These are phyloP conservation scores for Aspergillus bridgeri DNA, from an alignment of 495 filamentous ascomycete genomes.

Conservation along the genomic window DNA sequence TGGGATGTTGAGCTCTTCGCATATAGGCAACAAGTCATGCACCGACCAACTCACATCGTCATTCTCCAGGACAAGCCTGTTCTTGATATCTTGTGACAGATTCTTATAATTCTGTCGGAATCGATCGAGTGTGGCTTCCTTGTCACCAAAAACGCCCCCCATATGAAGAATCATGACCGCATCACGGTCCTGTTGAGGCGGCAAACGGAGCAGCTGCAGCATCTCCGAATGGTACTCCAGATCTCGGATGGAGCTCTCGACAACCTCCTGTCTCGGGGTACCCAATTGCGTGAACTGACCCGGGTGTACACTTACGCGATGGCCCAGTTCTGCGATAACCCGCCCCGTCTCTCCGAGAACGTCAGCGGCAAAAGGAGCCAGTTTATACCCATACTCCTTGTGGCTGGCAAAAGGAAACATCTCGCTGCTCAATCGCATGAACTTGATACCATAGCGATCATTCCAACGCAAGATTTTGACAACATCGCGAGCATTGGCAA, in stretches of 20 bases:
- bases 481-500: constrained; percentile 81
- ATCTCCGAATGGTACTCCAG: constrained; percentile 89
- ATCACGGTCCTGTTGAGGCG: constrained; percentile 77
- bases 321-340: constrained; percentile 75
- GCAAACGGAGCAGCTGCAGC: constrained; percentile 71
- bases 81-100: constrained; percentile 66
- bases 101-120: constrained; percentile 75
- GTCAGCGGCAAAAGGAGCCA: constrained; percentile 81
- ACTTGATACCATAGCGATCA: constrained; percentile 86
- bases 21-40: constrained; percentile 86
- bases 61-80: constrained; percentile 85
- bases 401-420: constrained; percentile 98
- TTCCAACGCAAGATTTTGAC: constrained; percentile 90
- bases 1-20: constrained; percentile 90
- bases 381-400: constrained; percentile 78
- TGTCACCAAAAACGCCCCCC: constrained; percentile 90
- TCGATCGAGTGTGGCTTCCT: constrained; percentile 72
- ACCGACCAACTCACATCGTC: constrained; percentile 90
- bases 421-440: constrained; percentile 87
- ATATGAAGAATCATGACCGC: constrained; percentile 95
- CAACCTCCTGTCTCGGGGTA: constrained; percentile 70
- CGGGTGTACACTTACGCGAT: constrained; percentile 86
- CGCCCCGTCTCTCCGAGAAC: constrained; percentile 72
- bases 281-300: constrained; percentile 93
- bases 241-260: constrained; percentile 72